Evolutionary conservation across 352 stramenopile genomes (phyloP), one percentile per base, ranked within the genome.

Genomic region (Thalassiosira ordinaria): DNA sequence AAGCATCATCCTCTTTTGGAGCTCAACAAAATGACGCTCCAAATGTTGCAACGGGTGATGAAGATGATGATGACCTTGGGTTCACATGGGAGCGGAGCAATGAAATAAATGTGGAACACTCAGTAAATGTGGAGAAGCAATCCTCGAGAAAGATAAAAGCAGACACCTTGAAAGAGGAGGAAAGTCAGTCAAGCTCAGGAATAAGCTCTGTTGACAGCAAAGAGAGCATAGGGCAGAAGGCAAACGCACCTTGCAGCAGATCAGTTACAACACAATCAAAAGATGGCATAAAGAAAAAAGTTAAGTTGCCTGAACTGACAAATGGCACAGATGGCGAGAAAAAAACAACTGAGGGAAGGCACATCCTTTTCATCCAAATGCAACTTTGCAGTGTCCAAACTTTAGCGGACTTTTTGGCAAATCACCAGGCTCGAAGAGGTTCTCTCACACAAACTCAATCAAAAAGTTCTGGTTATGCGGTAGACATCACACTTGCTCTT

Each of bases 311-410:
- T 35, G 26, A 77, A 33, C 5, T 29, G 31, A 18, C 27, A 69
- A 59, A 49, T n/a, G 55, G 37, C 22, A 35, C 16, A 55, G 46
- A 59, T 62, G 41, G 49, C 16, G 22, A 78, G 1, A 46, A 44
- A 52, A 65, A 59, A 71, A 70, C 46, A 53, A 65, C 47, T 33
- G 64, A 68, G 29, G 24, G 37, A 52, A 71, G 67, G 27, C 78
- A 87, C 44, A 83, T 85, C 55, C 70, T 95, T 11, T 95, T 91
- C 60, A 95, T 95, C 67, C 90, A 95, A 76, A 95, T 95, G 90
- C 88, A 93, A 85, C 86, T 93, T 61, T 95, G 90, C 70, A 90
- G 83, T 78, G 64, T 83, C 20, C 85, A 89, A 57, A 93, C 90
- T 18, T 63, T 95, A 13, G 80, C 69, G 39, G 87, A 95, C 31